Base-by-base conservation (phyloP, 805 yeast genomes). In the Metschnikowia lunata region DNA sequence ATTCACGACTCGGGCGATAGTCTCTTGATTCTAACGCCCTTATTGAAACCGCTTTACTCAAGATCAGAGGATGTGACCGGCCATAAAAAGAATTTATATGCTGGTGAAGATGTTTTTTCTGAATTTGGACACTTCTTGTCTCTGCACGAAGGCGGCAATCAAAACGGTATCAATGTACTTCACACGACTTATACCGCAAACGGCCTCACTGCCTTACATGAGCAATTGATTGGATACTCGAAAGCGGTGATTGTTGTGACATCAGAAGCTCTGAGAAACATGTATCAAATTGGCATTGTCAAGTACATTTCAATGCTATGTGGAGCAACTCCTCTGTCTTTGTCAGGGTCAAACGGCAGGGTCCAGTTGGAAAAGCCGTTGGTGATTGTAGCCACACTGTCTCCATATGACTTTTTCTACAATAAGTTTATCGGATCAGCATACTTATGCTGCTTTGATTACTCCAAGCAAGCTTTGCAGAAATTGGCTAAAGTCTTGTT, bases 321-420 rank as follows among this genome's bases (percentile, higher is more conserved):
- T 57, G 76, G 79, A 8, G 76, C 75, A 0, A 58, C 63, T 34
- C 74, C 76, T 4, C 53, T 43, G 49, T 42, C 49, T 12, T 39
- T 50, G 9, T 45, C 50, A 5, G 51, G 50, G 11, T 18, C 50
- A 52, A 30, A 54, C 60, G 49, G 56, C 7, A 47, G 50, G 30
- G 48, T 59, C 18, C 66, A 67, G 49, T 49, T 67, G 12, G 45
- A 66, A 26, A 79, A 78, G 51, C 84, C 83, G 5, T 62, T 80
- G 54, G 67, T 80, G 10, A 71, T 79, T 4, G 69, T 79, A n/a
- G 81, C 84, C 4, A 80, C 82, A 0, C 75, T 79, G 45, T 75
- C 82, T 5, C 85, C 86, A 1, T 79, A 78, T 52, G 85, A 81
- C 53, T 75, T 80, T 54, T 74, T 76, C 38, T 75, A 78, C 44